Evolutionary conservation across 441 rosid genomes (phyloP).

Genomic region (Flueggea neowawraea): DNA sequence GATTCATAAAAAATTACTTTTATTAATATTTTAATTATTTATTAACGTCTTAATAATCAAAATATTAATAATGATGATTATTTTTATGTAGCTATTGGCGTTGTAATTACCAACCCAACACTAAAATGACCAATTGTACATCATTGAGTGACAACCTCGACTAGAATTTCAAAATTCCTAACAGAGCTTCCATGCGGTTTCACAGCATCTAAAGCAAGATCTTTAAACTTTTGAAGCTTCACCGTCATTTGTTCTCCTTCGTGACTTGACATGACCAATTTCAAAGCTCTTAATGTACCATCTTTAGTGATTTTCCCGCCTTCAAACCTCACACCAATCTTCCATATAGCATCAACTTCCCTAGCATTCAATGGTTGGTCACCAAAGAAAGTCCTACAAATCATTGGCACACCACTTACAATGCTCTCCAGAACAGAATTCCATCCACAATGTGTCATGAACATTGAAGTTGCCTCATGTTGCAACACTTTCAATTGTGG

Average conservation of each 20-base stretch:
- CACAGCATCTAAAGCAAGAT: slow-evolving; percentile 29
- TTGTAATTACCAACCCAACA: too few relatives aligned
- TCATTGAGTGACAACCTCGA: slow-evolving; percentile 14
- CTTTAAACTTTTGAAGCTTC: slow-evolving; percentile 13
- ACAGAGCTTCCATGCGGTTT: slow-evolving; percentile 31
- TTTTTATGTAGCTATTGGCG: too few relatives aligned
- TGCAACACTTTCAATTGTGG: slow-evolving; percentile 36
- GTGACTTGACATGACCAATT: slow-evolving; percentile 17
- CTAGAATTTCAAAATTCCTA: slow-evolving; percentile 25
- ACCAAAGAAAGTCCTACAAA: slow-evolving; percentile 44
- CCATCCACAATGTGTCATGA: slow-evolving; percentile 52
- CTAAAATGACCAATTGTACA: too few relatives aligned
- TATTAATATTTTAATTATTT: too few relatives aligned
- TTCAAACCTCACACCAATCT: slow-evolving; percentile 31
- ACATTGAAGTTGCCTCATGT: slow-evolving; percentile 34
- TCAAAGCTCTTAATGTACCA: slow-evolving; percentile 20
- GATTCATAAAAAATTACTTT: too few relatives aligned
- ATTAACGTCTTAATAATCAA: too few relatives aligned
- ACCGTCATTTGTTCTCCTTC: slow-evolving; percentile 36
- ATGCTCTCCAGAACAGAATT: slow-evolving; percentile 46
- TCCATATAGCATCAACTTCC: slow-evolving; percentile 34
- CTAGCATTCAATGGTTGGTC: slow-evolving; percentile 38
- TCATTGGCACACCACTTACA: slow-evolving; percentile 40
- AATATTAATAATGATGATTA: slow-evolving; percentile 9
- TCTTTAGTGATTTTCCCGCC: slow-evolving; percentile 31